Evolutionary conservation across 805 yeast species (phyloP).

Genomic region (Starmerella etchellsii): DNA sequence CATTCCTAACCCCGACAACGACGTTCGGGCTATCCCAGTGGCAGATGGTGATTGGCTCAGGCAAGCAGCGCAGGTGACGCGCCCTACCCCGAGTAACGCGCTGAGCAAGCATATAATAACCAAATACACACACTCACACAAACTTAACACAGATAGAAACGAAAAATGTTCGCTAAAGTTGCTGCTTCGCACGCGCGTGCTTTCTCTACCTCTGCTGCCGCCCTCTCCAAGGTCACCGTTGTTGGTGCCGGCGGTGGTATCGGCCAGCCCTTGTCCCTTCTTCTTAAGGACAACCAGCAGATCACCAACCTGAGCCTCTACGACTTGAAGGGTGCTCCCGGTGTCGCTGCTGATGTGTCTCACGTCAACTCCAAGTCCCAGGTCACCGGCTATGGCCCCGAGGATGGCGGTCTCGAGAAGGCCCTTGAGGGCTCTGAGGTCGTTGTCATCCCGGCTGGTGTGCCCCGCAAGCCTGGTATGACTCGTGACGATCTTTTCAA

Average conservation of each 20-base stretch:
- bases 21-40: too few species aligned
- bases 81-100: background rate
- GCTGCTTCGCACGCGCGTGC: conserved; percentile 17
- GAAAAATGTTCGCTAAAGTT: conserved; percentile 12
- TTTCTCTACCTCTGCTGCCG: conserved; percentile 22
- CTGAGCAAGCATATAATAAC: background rate
- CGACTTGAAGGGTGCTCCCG: conserved; percentile 86
- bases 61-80: conserved; percentile 1
- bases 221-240: conserved; percentile 56
- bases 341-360: conserved; percentile 92
- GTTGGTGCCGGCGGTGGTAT: conserved; percentile 96
- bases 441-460: conserved; percentile 92
- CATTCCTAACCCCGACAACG: too few species aligned
- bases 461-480: conserved; percentile 98
- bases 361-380: conserved; percentile 87
- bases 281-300: conserved; percentile 76
- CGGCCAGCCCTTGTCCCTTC: conserved; percentile 76
- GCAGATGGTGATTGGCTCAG: too few species aligned
- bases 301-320: conserved; percentile 76
- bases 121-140: too few species aligned
- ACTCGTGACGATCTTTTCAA: conserved; percentile 94
- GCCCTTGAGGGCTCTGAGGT: conserved; percentile 64
- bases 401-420: conserved; percentile 51
- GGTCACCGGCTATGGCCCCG: conserved; percentile 81
- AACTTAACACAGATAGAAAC: too few species aligned